These are phyloP conservation scores for Lolium multiflorum DNA, from an alignment of 176 grass and related monocot species.

Conservation along the genomic window DNA sequence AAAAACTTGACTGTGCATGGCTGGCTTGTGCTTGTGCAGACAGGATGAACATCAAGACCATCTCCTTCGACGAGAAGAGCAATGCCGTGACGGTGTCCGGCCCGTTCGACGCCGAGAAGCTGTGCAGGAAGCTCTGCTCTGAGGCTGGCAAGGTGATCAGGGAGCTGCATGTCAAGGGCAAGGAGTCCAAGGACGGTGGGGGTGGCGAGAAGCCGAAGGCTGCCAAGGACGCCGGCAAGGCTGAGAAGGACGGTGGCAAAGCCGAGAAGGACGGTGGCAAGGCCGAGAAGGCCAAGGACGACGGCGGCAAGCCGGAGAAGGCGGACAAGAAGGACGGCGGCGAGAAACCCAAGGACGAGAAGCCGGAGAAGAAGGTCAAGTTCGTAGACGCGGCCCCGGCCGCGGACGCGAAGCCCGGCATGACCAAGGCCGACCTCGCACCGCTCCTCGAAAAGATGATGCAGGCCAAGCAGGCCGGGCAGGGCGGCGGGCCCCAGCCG, in stretches of 20 bases:
- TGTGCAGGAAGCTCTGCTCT: constrained; percentile 63
- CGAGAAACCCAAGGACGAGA: constrained; percentile 37
- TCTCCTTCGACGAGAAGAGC: constrained; percentile 81
- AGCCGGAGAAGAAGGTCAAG: constrained; percentile 34
- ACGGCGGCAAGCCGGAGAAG: constrained; percentile 36
- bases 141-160: constrained; percentile 73
- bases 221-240: constrained; percentile 15
- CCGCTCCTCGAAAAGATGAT: constrained; percentile 59
- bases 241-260: constrained; percentile 28
- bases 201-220: constrained; percentile 36
- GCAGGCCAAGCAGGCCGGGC: constrained; percentile 21
- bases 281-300: constrained; percentile 23
- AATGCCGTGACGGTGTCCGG: constrained; percentile 69
- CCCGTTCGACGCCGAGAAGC: constrained; percentile 70
- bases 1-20: neutral
- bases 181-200: constrained; percentile 47
- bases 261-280: constrained; percentile 26
- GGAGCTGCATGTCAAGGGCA: constrained; percentile 63
- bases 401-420: constrained; percentile 9
- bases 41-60: constrained; percentile 67
- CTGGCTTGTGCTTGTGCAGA: constrained; percentile 46
- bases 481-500: constrained; percentile 12
- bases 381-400: neutral
- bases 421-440: constrained; percentile 44
- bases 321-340: constrained; percentile 35